Conservation (phyloP, 352 stramenopile species). For the Peronospora belbahrii region DNA sequence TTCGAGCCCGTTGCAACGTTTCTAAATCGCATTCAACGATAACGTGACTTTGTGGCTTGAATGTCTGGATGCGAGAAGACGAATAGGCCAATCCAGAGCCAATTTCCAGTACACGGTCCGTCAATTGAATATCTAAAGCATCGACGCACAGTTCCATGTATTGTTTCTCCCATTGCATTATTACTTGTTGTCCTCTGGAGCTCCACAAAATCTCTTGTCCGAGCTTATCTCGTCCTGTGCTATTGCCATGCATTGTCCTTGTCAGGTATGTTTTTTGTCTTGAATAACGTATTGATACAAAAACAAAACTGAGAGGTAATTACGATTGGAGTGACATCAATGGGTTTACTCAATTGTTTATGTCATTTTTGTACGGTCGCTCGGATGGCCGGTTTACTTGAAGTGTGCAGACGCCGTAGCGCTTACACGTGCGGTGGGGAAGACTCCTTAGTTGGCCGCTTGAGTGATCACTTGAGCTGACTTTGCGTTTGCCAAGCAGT, state of each 20-base stretch:
- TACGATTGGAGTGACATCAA: too few relatives aligned
- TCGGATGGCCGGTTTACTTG: too few relatives aligned
- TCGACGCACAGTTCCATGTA: constrained; percentile 80
- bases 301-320: too few relatives aligned
- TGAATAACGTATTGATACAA: too few relatives aligned
- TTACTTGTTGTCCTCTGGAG: constrained; percentile 74
- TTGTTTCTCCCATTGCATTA: constrained; percentile 83
- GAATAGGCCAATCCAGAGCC: constrained; percentile 83
- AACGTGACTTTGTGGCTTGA: constrained; percentile 41
- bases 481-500: too few relatives aligned
- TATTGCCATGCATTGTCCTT: constrained; percentile 42
- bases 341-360: too few relatives aligned
- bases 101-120: constrained; percentile 73
- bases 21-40: constrained; percentile 73
- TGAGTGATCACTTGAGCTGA: too few relatives aligned
- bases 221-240: constrained; percentile 32
- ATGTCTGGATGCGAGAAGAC: constrained; percentile 58
- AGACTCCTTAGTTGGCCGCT: too few relatives aligned
- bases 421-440: too few relatives aligned
- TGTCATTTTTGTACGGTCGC: too few relatives aligned
- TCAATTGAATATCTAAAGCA: constrained; percentile 36
- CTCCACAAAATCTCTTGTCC: constrained; percentile 49
- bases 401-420: too few relatives aligned
- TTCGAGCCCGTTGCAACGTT: constrained; percentile 28
- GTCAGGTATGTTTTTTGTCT: too few relatives aligned